phyloP scores from a whole-genome alignment of 1,139 yeast species.

The Zygosaccharomyces sapae region DNA sequence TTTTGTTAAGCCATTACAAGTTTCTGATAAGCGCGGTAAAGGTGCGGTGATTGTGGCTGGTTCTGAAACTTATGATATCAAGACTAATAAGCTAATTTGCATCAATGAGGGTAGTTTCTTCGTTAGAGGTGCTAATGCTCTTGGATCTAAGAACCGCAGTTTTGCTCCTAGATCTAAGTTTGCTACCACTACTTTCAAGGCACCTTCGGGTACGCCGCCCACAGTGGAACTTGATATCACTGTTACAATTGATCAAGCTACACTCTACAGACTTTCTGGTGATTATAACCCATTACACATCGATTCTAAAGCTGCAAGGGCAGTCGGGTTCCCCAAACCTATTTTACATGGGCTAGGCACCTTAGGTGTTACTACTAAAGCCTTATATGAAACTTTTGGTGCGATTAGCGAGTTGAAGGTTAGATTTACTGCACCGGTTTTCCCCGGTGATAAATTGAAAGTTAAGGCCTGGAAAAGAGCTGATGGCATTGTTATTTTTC shows the following conservation, averaged over 20 bases:
- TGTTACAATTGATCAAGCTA: constrained; percentile 76
- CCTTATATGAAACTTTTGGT: constrained; percentile 75
- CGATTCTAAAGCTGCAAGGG: constrained; percentile 85
- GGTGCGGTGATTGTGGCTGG: constrained; percentile 82
- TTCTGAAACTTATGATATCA: constrained; percentile 62
- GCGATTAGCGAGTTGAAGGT: constrained; percentile 81
- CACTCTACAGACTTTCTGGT: constrained; percentile 85
- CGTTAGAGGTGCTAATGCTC: constrained; percentile 73
- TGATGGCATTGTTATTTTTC: constrained; percentile 71
- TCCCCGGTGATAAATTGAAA: constrained; percentile 91
- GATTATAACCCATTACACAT: constrained; percentile 94
- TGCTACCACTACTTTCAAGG: constrained; percentile 60
- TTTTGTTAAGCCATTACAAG: constrained; percentile 61
- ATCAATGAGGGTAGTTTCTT: constrained; percentile 84
- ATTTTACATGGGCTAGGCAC: constrained; percentile 91
- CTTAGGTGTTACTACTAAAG: constrained; percentile 77
- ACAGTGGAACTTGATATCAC: constrained; percentile 59
- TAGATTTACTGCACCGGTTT: constrained; percentile 86
- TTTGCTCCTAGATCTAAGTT: constrained; percentile 46
- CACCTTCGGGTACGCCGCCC: constrained; percentile 59
- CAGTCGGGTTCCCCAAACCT: constrained; percentile 82
- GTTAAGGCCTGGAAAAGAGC: constrained; percentile 78
- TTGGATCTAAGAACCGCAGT: constrained; percentile 48
- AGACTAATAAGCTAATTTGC: constrained; percentile 67
- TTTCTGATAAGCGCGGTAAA: constrained; percentile 82